These are phyloP conservation scores for Eruca vesicaria DNA, from an alignment of 441 rosid species.

Conservation along the genomic window DNA sequence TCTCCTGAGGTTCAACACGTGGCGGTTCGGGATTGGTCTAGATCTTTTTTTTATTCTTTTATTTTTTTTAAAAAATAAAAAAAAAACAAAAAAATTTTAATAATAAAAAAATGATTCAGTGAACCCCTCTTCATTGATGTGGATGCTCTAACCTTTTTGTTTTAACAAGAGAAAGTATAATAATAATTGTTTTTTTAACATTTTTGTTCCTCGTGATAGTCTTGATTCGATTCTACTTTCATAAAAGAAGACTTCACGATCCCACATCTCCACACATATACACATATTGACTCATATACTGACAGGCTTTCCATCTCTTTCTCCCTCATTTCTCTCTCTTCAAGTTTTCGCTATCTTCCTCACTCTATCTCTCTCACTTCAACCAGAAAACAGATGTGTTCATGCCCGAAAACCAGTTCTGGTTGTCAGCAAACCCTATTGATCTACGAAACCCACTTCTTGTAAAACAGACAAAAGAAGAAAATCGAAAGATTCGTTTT, in stretches of 20 bases:
- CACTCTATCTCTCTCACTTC: background rate
- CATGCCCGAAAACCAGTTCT: conserved; percentile 37
- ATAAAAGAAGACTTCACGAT: conserved; percentile 23
- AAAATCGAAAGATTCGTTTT: background rate
- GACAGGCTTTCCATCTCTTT: conserved; percentile 1
- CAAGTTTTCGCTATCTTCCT: conserved; percentile 15
- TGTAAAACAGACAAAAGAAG: background rate
- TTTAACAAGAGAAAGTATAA: too few species aligned
- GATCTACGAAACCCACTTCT: background rate
- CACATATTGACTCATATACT: conserved; percentile 12
- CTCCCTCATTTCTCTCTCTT: background rate
- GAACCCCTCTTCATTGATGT: too few species aligned
- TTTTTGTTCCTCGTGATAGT: conserved; percentile 39
- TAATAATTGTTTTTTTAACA: conserved; percentile 10
- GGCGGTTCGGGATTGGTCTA: too few species aligned
- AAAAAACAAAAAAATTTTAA: too few species aligned
- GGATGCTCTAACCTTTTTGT: too few species aligned
- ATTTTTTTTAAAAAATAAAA: too few species aligned
- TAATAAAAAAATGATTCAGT: too few species aligned
- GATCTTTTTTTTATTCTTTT: too few species aligned
- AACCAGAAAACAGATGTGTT: conserved; percentile 36
- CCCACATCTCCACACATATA: conserved; percentile 18
- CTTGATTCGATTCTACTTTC: conserved; percentile 22
- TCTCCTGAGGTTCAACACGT: too few species aligned
- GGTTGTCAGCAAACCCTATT: conserved; percentile 12